Evolutionary conservation across 106 monocot genomes (phyloP).

Genomic region (Dioscorea alata): DNA sequence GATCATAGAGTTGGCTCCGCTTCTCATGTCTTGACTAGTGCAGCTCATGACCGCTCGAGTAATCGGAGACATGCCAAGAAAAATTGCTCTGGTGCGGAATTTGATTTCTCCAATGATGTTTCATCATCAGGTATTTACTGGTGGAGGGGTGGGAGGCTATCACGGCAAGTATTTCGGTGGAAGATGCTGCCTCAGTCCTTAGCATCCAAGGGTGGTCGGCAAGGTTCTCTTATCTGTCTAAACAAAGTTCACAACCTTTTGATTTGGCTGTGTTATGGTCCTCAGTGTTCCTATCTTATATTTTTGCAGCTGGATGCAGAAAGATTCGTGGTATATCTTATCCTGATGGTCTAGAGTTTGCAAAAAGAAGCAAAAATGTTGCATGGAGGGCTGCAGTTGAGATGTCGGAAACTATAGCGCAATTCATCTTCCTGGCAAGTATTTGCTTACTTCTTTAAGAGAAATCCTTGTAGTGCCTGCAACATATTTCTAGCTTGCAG

Average conservation of each 20-base stretch:
- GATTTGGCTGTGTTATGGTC: not conserved
- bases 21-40: constrained; percentile 35
- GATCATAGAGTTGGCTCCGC: constrained; percentile 55
- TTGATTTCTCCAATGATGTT: constrained; percentile 15
- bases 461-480: not conserved
- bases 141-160: constrained; percentile 96
- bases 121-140: constrained; percentile 47
- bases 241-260: not conserved
- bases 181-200: constrained; percentile 67
- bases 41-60: constrained; percentile 18
- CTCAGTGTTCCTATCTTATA: constrained; percentile 14
- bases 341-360: constrained; percentile 66
- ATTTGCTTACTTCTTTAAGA: not conserved
- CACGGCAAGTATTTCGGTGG: constrained; percentile 78
- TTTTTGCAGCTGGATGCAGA: constrained; percentile 69
- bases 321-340: constrained; percentile 73
- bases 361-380: constrained; percentile 76
- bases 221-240: constrained; percentile 45
- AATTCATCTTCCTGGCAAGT: constrained; percentile 56
- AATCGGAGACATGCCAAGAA: constrained; percentile 46
- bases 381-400: constrained; percentile 88
- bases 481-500: too few relatives aligned
- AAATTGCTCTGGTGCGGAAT: constrained; percentile 18
- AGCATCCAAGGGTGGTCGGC: constrained; percentile 61
- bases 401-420: constrained; percentile 66